Evolutionary conservation across 148 eudicot species (phyloP), one percentile per base, ranked within the genome.

Genomic region (Vaccinium vitisidaea): DNA sequence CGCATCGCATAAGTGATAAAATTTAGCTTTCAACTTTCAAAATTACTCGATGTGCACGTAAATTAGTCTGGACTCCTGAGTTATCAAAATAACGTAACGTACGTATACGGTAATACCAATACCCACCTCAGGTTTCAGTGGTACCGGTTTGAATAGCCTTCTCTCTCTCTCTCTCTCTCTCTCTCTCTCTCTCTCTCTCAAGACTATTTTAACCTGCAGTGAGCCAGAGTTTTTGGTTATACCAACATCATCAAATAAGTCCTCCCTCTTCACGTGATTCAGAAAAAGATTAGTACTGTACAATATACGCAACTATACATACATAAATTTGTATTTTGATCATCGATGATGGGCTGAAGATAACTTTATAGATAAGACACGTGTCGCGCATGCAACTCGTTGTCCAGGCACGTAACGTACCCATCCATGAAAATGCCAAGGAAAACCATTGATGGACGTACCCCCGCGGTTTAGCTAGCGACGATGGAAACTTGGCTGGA

Each of bases 191-290:
- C 48, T 39, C 48, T 71, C 6, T 30, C 15, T 16, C 48, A 5
- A 6, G 10, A 6, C 8, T 15, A 8, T 71, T 71, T 71, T 32
- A 30, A 71, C 8, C 19, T 15, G 43, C 15, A 6, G 76, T 36
- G 49, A 71, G 76, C 76, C 73, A 71, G 48, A 36, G 76, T 71
- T 25, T 18, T 75, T 75, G 27, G 18, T 43, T 39, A 74, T 36
- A 75, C 79, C 53, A 75, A 48, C 21, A 75, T 46, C 79, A 19
- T 43, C 46, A 43, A 43, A 43, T 43, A 75, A 75, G 79, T 75
- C 53, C 79, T 75, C 79, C 49, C 52, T 48, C 14, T 77, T 77
- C 80, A 77, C 80, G 80, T 77, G 80, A 77, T 77, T 48, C 80
- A 52, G 73, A 12, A 4, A 48, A 50, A 75, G 55, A 10, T 75